A percentile compares a stretch with the other conserved stretches of the same genome.
These are phyloP conservation scores for Phytophthora palmivora DNA, from an alignment of 352 stramenopile genomes.

Conservation along the genomic window DNA sequence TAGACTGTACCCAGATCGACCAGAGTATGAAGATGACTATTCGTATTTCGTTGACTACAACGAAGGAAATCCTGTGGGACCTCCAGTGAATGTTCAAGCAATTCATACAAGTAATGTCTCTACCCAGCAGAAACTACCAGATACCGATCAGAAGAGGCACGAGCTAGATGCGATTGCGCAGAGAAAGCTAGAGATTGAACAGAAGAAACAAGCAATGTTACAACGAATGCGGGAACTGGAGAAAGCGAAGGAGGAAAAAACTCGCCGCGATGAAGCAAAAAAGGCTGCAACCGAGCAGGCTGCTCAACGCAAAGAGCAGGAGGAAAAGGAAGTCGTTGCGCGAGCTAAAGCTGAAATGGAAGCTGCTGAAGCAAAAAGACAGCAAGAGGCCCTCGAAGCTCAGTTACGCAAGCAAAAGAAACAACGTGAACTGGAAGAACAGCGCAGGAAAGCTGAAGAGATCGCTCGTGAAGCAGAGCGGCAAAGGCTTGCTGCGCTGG, in stretches of 20 bases:
- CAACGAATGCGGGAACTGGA: conserved; percentile 58
- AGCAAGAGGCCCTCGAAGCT: conserved; percentile 43
- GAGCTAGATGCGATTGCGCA: conserved; percentile 69
- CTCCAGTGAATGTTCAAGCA: conserved; percentile 4
- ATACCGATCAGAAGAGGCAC: conserved; percentile 34
- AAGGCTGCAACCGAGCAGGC: conserved; percentile 39
- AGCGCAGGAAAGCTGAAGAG: conserved; percentile 46
- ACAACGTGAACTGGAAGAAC: conserved; percentile 56
- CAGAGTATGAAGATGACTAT: conserved; percentile 71
- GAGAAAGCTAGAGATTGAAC: conserved; percentile 64
- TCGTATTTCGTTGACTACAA: conserved; percentile 75
- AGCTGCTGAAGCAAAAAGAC: conserved; percentile 34
- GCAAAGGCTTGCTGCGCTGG: conserved; percentile 32
- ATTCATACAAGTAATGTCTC: conserved; percentile 1
- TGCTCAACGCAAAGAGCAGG: conserved; percentile 28
- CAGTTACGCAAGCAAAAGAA: conserved; percentile 46
- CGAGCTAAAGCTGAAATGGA: conserved; percentile 47
- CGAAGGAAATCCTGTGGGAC: conserved; percentile 3
- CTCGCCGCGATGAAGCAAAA: conserved; percentile 48
- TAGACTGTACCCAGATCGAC: conserved; percentile 67
- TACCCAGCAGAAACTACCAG: conserved; percentile 13
- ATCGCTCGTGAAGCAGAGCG: conserved; percentile 40
- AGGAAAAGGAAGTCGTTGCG: conserved; percentile 28
- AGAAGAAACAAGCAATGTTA: conserved; percentile 60
- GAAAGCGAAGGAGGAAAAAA: conserved; percentile 59